Percentiles rank a stretch among this genome's conserved stretches.
These are phyloP conservation scores for Blyttiomyces sp. DNA, from an alignment of 371 early-diverging fungal genomes.

Conservation along the genomic window DNA sequence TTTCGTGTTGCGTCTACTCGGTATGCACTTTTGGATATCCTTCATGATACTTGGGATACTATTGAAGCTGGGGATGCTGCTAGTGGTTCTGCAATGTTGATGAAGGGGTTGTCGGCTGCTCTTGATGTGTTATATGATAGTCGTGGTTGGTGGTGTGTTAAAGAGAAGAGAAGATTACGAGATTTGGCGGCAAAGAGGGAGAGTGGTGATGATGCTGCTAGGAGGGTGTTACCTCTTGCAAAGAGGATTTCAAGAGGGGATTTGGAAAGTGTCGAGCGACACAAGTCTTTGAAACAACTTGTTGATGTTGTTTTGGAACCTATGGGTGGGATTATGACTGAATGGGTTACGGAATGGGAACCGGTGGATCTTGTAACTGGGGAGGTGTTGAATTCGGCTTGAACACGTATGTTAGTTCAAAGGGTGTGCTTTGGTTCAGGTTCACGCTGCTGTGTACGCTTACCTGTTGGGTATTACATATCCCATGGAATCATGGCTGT, in stretches of 20 bases:
- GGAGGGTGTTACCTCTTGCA: constrained; percentile 15
- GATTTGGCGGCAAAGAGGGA: constrained; percentile 10
- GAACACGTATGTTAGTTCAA: no score
- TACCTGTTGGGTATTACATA: no score
- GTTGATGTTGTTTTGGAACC: constrained; percentile 19
- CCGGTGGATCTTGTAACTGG: no score
- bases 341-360: constrained; percentile 28
- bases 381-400: no score
- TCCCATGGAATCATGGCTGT: no score
- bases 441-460: no score
- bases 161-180: constrained; percentile 18
- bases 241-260: constrained; percentile 26
- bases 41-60: constrained; percentile 27
- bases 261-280: constrained; percentile 21
- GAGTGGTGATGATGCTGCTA: constrained; percentile 9
- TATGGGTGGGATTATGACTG: constrained; percentile 14
- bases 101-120: constrained; percentile 7
- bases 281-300: constrained; percentile 9
- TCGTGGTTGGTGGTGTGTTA: constrained; percentile 26
- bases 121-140: constrained; percentile 19
- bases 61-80: constrained; percentile 30
- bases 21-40: constrained; percentile 15
- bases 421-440: no score
- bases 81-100: constrained; percentile 15
- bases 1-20: constrained; percentile 1